Conservation (phyloP, 2,329 filamentous ascomycete genomes). For the Trichophyton mentagrophytes region DNA sequence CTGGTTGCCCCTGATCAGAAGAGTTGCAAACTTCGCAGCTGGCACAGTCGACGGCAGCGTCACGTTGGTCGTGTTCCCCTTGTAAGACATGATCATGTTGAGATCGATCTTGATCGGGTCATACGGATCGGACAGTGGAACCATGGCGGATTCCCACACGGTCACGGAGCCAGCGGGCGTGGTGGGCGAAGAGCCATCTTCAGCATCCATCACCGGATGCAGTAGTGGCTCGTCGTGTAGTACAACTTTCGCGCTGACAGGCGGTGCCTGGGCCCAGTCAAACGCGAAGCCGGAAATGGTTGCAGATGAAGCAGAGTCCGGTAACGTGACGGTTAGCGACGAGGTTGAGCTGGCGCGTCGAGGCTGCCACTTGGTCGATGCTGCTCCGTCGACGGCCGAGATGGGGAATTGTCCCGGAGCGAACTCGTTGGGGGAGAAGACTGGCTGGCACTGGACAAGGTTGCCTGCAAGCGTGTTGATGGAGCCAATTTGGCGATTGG, state of each 20-base stretch:
- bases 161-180: conserved; percentile 14
- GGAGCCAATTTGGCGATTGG: conserved; percentile 46
- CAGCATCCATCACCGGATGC: conserved; percentile 11
- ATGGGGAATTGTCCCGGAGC: conserved; percentile 57
- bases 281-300: conserved; percentile 39
- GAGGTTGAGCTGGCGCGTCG: conserved; percentile 36
- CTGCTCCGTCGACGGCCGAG: conserved; percentile 52
- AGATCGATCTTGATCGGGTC: conserved; percentile 20
- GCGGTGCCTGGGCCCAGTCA: conserved; percentile 48
- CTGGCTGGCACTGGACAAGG: conserved; percentile 51
- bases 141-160: conserved; percentile 19
- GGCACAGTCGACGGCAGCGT: conserved; percentile 23
- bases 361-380: conserved; percentile 56
- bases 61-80: conserved; percentile 33
- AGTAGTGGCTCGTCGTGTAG: conserved; percentile 40
- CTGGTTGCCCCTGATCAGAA: conserved; percentile 34
- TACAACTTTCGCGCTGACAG: conserved; percentile 40
- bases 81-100: conserved; percentile 25
- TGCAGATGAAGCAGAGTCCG: conserved; percentile 21
- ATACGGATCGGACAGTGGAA: conserved; percentile 29
- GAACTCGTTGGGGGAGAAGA: conserved; percentile 36
- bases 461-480: conserved; percentile 46
- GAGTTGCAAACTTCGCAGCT: conserved; percentile 30
- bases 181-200: conserved; percentile 4
- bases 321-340: conserved; percentile 46